A percentile compares a stretch with the other conserved stretches of the same genome.
These are phyloP conservation scores for Cordyceps cicadae DNA, from an alignment of 2,329 filamentous ascomycete species.

Conservation along the genomic window DNA sequence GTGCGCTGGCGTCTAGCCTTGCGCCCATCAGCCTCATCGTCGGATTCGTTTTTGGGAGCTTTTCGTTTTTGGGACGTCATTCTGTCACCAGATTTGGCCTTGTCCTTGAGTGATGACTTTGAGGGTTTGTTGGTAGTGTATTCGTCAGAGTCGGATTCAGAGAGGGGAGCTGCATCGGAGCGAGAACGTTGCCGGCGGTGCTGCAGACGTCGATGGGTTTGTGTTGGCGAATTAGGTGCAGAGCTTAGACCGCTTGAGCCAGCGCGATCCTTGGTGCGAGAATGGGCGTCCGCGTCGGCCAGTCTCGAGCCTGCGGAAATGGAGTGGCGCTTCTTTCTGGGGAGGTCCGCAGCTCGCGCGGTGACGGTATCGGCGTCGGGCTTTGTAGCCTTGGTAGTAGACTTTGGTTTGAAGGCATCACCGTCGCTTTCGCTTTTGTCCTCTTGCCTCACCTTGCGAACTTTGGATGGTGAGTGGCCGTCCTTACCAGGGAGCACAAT, in stretches of 20 bases:
- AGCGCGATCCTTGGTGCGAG: slow-evolving; percentile 36
- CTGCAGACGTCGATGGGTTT: slow-evolving; percentile 26
- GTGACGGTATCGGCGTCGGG: slow-evolving; percentile 28
- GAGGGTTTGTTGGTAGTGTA: slow-evolving; percentile 33
- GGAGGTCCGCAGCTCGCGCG: slow-evolving; percentile 7
- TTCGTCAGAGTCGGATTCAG: slow-evolving; percentile 50
- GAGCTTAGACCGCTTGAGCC: slow-evolving; percentile 49
- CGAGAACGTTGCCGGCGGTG: slow-evolving; percentile 26
- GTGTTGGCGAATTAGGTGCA: slow-evolving; percentile 47
- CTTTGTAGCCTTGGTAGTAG: slow-evolving; percentile 26
- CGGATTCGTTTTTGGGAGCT: slow-evolving; percentile 44
- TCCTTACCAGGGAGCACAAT: slow-evolving; percentile 60
- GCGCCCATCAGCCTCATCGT: slow-evolving; percentile 47
- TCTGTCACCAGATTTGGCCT: slow-evolving; percentile 39
- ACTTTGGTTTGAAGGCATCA: slow-evolving; percentile 24
- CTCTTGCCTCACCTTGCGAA: slow-evolving; percentile 57
- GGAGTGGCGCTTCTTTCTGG: slow-evolving; percentile 44
- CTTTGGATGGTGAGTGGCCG: slow-evolving; percentile 55
- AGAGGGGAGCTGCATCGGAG: slow-evolving; percentile 33
- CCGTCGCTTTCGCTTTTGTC: slow-evolving; percentile 51
- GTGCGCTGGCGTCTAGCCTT: slow-evolving; percentile 47
- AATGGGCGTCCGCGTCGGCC: slow-evolving; percentile 31
- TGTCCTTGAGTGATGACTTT: slow-evolving; percentile 37
- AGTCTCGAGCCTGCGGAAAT: slow-evolving; percentile 19
- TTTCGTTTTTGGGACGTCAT: slow-evolving; percentile 45